Evolutionary conservation across 306 rosid species (phyloP).

Genomic region (Inga oerstediana): DNA sequence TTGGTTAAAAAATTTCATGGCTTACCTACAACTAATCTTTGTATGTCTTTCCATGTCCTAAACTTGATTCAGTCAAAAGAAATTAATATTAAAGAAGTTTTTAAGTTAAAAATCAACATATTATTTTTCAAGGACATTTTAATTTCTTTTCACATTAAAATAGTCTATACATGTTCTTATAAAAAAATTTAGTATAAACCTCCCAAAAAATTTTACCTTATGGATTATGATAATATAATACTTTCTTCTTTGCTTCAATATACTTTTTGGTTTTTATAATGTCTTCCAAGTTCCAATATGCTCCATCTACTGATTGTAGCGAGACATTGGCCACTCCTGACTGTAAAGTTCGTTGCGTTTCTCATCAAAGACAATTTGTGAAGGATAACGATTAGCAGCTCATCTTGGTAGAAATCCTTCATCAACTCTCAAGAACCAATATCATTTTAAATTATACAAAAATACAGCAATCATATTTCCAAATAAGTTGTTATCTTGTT

Average conservation of each 20-base stretch:
- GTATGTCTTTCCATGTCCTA: not conserved
- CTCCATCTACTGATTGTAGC: not conserved
- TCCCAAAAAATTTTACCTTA: not conserved
- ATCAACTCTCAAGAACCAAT: not conserved
- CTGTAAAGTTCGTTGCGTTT: too few species aligned
- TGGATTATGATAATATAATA: not conserved
- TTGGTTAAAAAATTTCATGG: not conserved
- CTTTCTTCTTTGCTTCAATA: not conserved
- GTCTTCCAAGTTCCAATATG: not conserved
- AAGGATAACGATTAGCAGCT: not conserved
- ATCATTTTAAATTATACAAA: not conserved
- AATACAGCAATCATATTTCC: not conserved
- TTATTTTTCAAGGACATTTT: not conserved
- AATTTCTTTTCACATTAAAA: not conserved
- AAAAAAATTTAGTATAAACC: not conserved
- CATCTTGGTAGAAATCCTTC: not conserved
- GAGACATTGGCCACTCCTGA: not conserved
- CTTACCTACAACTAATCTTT: not conserved
- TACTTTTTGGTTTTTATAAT: not conserved
- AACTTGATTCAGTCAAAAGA: not conserved
- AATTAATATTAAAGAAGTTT: not conserved
- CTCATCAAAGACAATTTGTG: not conserved
- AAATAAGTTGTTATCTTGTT: not conserved
- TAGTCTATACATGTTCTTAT: not conserved
- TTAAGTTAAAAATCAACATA: not conserved